Evolutionary conservation across 805 yeast species (phyloP).

Genomic region (Pichia kluyveri): DNA sequence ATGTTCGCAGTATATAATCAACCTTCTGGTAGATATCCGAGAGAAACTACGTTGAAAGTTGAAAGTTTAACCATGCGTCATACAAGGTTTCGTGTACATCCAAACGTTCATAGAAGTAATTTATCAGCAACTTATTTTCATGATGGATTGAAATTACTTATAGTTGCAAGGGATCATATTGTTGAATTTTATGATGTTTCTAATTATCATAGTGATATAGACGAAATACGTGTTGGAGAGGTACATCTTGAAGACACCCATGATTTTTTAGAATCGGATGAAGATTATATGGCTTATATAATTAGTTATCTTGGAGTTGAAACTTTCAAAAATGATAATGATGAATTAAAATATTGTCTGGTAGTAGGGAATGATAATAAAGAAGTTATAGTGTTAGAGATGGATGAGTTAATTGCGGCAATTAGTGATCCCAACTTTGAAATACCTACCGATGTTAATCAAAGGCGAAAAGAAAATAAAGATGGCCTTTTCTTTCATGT

Average conservation of each 20-base stretch:
- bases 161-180: not conserved
- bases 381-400: not conserved
- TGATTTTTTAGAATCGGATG: not conserved
- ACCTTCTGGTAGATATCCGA: not conserved
- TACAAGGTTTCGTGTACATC: not conserved
- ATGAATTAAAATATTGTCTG: not conserved
- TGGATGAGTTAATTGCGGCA: not conserved
- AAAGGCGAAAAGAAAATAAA: not conserved
- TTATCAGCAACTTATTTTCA: not conserved
- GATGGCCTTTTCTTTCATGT: not conserved
- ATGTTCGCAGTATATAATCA: constrained; percentile 4
- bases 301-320: constrained; percentile 1
- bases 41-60: not conserved
- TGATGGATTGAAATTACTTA: not conserved
- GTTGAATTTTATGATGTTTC: not conserved
- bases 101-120: not conserved
- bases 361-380: constrained; percentile 3
- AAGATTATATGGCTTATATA: not conserved
- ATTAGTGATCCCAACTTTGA: not conserved
- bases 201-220: no score
- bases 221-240: no score
- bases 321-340: not conserved
- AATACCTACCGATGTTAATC: not conserved
- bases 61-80: not conserved
- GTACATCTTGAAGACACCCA: not conserved